Percentiles rank a stretch among this genome's conserved stretches.
Conservation (phyloP, 306 rosid species). For the Trifolium subterraneum region DNA sequence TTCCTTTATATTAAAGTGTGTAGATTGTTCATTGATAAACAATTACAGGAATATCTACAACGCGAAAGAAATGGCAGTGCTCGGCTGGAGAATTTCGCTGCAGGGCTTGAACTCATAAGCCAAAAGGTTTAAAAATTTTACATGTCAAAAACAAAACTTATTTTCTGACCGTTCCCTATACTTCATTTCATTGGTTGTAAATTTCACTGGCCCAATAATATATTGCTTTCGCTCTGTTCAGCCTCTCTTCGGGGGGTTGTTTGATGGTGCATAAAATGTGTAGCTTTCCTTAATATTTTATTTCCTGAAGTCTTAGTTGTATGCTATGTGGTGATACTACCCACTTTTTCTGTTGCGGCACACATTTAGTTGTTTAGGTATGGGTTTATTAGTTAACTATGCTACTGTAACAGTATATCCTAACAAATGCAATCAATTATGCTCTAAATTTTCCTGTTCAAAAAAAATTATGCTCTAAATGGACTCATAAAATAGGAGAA, state of each 20-base stretch:
- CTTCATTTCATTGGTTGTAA: conserved; percentile 27
- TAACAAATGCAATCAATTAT: conserved; percentile 24
- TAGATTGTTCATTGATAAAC: conserved; percentile 36
- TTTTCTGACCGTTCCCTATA: conserved; percentile 12
- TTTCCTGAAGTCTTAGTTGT: conserved; percentile 7
- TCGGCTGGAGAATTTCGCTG: conserved; percentile 85
- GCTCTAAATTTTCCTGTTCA: too few species aligned
- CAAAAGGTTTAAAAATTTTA: conserved; percentile 63
- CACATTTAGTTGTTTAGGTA: conserved; percentile 23
- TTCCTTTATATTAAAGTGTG: conserved; percentile 33
- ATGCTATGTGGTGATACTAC: conserved; percentile 4
- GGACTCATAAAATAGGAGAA: conserved; percentile 6
- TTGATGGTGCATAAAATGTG: conserved; percentile 15
- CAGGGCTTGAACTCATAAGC: conserved; percentile 90
- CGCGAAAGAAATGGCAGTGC: conserved; percentile 93
- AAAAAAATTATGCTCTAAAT: conserved; percentile 23
- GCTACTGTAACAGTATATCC: conserved; percentile 16
- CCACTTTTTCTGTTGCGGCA: not conserved
- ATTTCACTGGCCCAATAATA: conserved; percentile 33
- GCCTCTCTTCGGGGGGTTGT: not conserved
- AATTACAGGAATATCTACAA: conserved; percentile 85
- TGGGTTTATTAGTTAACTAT: conserved; percentile 20
- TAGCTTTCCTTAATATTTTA: conserved; percentile 32
- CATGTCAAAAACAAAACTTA: conserved; percentile 30
- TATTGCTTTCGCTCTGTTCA: conserved; percentile 18